phyloP scores from a whole-genome alignment of 305 asterid species.

The Solanum hybrid region DNA sequence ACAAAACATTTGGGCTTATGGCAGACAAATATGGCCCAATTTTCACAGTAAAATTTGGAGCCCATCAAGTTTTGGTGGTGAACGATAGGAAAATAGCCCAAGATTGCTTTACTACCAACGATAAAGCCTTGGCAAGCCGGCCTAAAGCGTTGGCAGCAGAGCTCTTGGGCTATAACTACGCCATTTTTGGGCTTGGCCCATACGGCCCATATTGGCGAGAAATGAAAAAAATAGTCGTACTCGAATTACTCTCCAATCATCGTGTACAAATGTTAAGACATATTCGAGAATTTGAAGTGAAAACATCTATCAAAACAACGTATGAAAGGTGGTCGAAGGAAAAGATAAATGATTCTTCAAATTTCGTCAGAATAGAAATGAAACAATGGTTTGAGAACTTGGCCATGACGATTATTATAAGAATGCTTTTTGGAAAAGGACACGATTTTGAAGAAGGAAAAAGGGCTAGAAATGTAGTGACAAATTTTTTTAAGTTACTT shows the following conservation, averaged over 20 bases:
- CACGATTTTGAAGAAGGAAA: conserved; percentile 1
- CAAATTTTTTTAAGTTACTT: conserved; percentile 11
- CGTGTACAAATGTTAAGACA: not conserved
- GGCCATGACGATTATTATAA: conserved; percentile 9
- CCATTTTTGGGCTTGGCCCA: conserved; percentile 18
- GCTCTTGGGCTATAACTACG: conserved; percentile 22
- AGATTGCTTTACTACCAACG: conserved; percentile 8
- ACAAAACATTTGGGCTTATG: conserved; percentile 19
- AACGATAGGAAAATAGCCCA: conserved; percentile 20
- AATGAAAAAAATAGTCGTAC: conserved; percentile 21
- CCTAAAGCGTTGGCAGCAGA: not conserved
- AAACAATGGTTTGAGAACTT: conserved; percentile 9
- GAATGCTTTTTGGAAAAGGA: conserved; percentile 3
- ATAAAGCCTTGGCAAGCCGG: conserved; percentile 1
- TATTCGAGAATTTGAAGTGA: not conserved
- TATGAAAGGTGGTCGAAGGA: not conserved
- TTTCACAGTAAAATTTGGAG: conserved; percentile 25
- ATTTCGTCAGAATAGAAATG: not conserved
- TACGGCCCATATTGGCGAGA: conserved; percentile 17
- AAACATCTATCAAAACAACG: not conserved
- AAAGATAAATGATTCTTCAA: not conserved
- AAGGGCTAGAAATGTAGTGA: not conserved
- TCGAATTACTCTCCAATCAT: conserved; percentile 11
- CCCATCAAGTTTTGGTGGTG: conserved; percentile 15
- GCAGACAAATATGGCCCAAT: conserved; percentile 37